Conservation (phyloP, 768 basidiomycete genomes). For the Mycena crocata region DNA sequence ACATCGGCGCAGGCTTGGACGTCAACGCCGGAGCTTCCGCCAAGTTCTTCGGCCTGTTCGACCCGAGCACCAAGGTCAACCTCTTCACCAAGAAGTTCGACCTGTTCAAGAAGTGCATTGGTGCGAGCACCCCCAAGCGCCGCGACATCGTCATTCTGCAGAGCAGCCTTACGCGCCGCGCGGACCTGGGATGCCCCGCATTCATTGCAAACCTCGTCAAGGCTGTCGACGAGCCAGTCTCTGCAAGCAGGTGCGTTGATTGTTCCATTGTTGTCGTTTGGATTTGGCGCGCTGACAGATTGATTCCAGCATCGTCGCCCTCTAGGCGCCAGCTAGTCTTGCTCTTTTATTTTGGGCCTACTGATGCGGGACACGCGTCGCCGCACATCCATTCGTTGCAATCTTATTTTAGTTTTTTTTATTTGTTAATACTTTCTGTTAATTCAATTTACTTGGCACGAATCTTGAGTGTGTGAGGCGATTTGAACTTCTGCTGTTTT, state of each 20-base stretch:
- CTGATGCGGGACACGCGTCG: neutral
- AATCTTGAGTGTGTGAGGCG: neutral
- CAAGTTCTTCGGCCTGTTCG: constrained; percentile 55
- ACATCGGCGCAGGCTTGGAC: constrained; percentile 46
- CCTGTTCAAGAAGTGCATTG: constrained; percentile 45
- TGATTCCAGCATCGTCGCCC: neutral
- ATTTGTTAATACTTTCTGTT: neutral
- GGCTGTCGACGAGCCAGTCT: constrained; percentile 18
- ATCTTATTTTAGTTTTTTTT: neutral
- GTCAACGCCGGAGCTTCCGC: constrained; percentile 55
- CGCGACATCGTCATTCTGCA: constrained; percentile 9
- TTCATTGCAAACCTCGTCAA: constrained; percentile 16
- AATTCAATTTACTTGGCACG: neutral
- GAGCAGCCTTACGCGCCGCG: constrained; percentile 18
- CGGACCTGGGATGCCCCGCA: constrained; percentile 26
- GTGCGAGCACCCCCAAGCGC: constrained; percentile 6
- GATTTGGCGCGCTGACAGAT: neutral
- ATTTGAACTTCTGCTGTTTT: too few species aligned
- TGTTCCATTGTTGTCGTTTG: neutral
- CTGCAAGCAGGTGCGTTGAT: constrained; percentile 19
- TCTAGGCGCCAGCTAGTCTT: neutral
- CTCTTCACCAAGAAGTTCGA: constrained; percentile 52
- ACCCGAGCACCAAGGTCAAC: constrained; percentile 41
- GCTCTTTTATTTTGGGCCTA: neutral
- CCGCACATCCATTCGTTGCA: neutral